Evolutionary conservation across 139 green algal genomes (phyloP).

Genomic region (Closterium sp.): DNA sequence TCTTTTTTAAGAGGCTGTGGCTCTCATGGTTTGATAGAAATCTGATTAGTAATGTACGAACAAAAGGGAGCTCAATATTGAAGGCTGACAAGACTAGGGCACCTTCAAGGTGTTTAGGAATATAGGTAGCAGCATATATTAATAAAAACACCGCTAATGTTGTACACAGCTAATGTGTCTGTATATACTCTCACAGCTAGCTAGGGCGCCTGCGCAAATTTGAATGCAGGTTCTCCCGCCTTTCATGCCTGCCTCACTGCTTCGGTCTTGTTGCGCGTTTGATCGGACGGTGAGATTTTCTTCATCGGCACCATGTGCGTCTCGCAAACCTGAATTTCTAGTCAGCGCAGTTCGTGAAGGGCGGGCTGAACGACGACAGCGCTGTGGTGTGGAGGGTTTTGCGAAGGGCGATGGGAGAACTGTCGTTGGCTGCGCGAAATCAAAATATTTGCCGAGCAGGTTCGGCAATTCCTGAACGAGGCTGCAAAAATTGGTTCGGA

Average conservation of each 20-base stretch:
- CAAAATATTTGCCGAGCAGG: background rate
- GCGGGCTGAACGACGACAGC: background rate
- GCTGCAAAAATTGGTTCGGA: background rate
- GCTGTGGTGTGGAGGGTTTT: background rate
- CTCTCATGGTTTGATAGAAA: no score
- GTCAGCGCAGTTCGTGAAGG: background rate
- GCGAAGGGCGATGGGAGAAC: background rate
- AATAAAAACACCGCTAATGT: no score
- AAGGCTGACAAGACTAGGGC: no score
- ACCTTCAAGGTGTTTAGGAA: no score
- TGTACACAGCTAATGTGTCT: no score
- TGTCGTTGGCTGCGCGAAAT: background rate
- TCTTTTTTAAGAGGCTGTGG: no score
- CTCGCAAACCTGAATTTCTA: background rate
- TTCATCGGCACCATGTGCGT: background rate
- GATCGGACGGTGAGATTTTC: background rate
- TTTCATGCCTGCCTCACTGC: background rate
- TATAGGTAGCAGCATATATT: no score
- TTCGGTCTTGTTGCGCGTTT: background rate
- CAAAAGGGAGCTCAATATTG: no score
- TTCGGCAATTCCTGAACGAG: background rate
- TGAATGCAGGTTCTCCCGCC: background rate
- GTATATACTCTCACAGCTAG: no score
- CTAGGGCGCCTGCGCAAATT: background rate
- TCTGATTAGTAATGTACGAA: no score